These are phyloP conservation scores for Cercospora zeina DNA, from an alignment of 2,329 filamentous ascomycete genomes.

Conservation along the genomic window DNA sequence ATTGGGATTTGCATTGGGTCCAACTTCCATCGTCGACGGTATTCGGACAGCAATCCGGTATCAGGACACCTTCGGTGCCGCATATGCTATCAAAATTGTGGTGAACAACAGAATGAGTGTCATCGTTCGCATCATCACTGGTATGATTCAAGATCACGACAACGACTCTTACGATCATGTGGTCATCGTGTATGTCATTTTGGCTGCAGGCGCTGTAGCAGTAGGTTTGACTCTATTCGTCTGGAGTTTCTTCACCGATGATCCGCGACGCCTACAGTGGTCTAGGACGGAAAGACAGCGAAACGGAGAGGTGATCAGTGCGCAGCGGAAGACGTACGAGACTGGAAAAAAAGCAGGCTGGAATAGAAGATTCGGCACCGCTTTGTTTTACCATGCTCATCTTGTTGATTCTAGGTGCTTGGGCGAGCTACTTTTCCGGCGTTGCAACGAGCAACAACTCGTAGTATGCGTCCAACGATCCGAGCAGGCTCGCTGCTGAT, in stretches of 20 bases:
- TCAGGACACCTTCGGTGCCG: slow-evolving; percentile 61
- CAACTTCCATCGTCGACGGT: slow-evolving; percentile 61
- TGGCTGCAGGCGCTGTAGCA: slow-evolving; percentile 53
- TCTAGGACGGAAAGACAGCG: slow-evolving; percentile 55
- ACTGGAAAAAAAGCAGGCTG: slow-evolving; percentile 38
- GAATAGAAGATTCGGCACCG: slow-evolving; percentile 42
- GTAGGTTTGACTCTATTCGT: slow-evolving; percentile 48
- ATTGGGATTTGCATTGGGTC: slow-evolving; percentile 56
- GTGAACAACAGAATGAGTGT: slow-evolving; percentile 66
- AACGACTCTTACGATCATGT: slow-evolving; percentile 58
- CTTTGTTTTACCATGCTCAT: slow-evolving; percentile 51
- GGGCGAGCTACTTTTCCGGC: slow-evolving; percentile 63
- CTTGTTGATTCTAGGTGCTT: slow-evolving; percentile 54
- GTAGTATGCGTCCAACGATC: neutral
- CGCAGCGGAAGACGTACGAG: slow-evolving; percentile 48
- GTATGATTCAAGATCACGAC: slow-evolving; percentile 60
- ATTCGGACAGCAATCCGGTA: slow-evolving; percentile 63
- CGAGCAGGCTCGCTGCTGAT: no score
- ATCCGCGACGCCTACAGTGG: slow-evolving; percentile 58
- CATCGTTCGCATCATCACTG: slow-evolving; percentile 59
- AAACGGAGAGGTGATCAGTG: slow-evolving; percentile 49
- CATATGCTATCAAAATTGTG: slow-evolving; percentile 61
- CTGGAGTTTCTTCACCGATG: slow-evolving; percentile 44
- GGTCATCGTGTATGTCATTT: slow-evolving; percentile 57
- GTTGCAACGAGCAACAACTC: slow-evolving; percentile 55